Evolutionary conservation across 208 protist species (phyloP), one percentile per base, ranked within the genome.

Genomic region (Hexamita inflata): DNA sequence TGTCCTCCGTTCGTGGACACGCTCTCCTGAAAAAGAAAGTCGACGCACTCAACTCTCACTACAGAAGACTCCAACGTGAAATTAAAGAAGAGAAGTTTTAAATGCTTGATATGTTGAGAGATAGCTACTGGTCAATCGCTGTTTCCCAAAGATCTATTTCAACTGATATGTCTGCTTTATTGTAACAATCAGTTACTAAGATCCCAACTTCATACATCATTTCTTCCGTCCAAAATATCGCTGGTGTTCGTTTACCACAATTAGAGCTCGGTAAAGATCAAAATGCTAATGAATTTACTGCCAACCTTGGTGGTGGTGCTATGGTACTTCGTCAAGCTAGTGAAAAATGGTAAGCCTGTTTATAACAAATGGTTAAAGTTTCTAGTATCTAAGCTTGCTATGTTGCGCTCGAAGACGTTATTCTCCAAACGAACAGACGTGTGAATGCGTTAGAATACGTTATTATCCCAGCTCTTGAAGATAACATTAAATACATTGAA

Each of bases 391-490:
- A 70, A 38, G 28, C 30, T 35, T 70, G 19, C 9, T 70, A 19
- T n/a, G 7, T 19, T 15, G 64, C 26, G 4, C 64, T 70, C 9
- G 7, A n/a, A n/a, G 64, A 40, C 4, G 64, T 42, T n/a, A 94
- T 98, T 81, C 97, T 98, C 80, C 87, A 97, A 41, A 98, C 96
- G 45, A 98, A 97, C 81, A 92, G 95, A 35, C 91, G 95, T 81
- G 96, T 99, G 0, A 99, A 99, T 84, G 96, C 96, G 26, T 88
- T 99, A 59, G 94, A 99, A 78, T 89, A 88, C 75, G 94, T 99
- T 0, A 92, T 99, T n/a, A 90, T 97, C 57, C 96, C 96, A 32
- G 15, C 4, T 11, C 15, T 70, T 24, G 64, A 70, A 38, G 42
- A 13, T 38, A 70, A n/a, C 15, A 70, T 70, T 32, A 70, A 49